Conservation (phyloP, 148 eudicot species). For the Vaccinium vitisidaea region DNA sequence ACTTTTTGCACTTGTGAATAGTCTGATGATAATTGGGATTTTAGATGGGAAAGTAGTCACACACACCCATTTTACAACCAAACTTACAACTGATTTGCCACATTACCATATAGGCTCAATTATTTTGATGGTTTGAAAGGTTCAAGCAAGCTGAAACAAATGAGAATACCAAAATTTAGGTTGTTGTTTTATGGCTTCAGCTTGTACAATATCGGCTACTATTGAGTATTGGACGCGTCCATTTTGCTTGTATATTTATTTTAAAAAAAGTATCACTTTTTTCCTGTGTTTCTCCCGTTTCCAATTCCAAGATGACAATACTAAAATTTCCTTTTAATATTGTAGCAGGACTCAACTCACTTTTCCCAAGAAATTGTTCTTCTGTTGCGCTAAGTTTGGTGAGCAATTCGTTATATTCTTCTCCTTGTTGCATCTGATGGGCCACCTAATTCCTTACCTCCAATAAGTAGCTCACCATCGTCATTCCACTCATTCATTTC, state of each 20-base stretch:
- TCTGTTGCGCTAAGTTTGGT: constrained; percentile 37
- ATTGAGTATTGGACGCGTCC: background rate
- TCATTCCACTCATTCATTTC: background rate
- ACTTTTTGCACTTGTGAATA: background rate
- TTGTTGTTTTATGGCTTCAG: background rate
- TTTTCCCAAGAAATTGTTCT: constrained; percentile 31
- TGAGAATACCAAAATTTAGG: no score
- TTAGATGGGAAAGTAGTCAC: no score
- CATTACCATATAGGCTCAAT: no score
- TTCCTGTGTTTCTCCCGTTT: background rate
- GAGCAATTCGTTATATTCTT: constrained; percentile 12
- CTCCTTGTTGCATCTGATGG: background rate
- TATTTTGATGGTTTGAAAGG: no score
- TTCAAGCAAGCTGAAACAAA: no score
- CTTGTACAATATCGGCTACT: background rate
- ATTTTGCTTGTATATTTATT: background rate
- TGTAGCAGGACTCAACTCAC: constrained; percentile 29
- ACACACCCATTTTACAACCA: no score
- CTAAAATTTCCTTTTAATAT: constrained; percentile 2
- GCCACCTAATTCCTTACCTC: background rate
- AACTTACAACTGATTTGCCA: no score
- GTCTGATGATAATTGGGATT: background rate
- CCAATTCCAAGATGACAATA: background rate
- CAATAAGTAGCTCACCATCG: background rate
- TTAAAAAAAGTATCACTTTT: background rate